phyloP scores from a whole-genome alignment of 106 monocot species.

The Dendrobium officinale region DNA sequence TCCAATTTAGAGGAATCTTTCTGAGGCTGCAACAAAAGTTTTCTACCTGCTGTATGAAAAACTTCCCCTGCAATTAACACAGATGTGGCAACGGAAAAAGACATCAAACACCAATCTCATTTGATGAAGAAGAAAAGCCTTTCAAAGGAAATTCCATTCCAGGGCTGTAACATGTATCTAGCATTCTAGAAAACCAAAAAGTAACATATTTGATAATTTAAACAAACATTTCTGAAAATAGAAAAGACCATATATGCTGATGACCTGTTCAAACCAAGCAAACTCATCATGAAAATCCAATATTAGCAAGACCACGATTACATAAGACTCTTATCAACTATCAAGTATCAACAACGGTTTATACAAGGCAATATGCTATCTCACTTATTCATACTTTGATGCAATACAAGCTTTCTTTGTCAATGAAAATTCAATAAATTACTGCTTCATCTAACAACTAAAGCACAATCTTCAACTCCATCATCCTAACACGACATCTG shows the following conservation, averaged over 20 bases:
- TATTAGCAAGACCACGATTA: not conserved
- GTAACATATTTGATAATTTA: not conserved
- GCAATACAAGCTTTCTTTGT: not conserved
- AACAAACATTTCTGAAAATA: not conserved
- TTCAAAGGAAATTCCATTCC: not conserved
- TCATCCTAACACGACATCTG: not conserved
- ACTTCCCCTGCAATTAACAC: conserved; percentile 2
- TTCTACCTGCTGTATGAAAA: conserved; percentile 9
- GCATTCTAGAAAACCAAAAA: not conserved
- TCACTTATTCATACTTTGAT: not conserved
- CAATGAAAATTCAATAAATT: not conserved
- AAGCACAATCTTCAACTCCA: conserved; percentile 1
- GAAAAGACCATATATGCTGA: not conserved
- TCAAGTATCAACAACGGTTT: not conserved
- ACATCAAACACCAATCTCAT: not conserved
- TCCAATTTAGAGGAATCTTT: not conserved
- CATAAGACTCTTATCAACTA: not conserved
- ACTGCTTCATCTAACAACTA: not conserved
- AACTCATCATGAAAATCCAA: not conserved
- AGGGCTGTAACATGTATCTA: not conserved
- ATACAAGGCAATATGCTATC: not conserved
- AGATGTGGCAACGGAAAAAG: not conserved
- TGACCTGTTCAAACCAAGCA: not conserved
- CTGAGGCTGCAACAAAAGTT: not conserved
- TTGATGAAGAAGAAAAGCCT: not conserved